Evolutionary conservation across 1,139 yeast species (phyloP).

Genomic region (Diutina neorugosa): DNA sequence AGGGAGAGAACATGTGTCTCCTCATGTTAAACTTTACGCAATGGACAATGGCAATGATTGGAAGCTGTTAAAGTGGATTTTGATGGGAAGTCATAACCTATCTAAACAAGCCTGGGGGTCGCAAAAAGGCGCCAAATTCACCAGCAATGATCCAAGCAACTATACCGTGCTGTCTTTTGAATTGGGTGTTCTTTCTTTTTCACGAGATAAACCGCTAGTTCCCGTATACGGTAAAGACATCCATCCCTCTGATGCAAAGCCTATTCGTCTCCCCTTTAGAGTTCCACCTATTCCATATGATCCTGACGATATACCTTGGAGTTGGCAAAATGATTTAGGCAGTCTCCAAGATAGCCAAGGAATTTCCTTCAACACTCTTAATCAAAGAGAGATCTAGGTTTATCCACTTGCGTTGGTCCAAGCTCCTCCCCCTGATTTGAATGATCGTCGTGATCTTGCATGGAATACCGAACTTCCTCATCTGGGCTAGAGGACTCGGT

Average conservation of each 20-base stretch:
- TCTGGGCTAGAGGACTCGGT: background rate
- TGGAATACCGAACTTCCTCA: background rate
- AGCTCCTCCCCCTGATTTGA: constrained; percentile 9
- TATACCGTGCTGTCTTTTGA: constrained; percentile 36
- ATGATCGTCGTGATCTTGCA: constrained; percentile 11
- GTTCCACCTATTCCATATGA: constrained; percentile 35
- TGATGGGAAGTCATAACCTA: constrained; percentile 56
- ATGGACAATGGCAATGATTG: constrained; percentile 39
- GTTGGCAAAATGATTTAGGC: constrained; percentile 15
- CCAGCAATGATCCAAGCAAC: constrained; percentile 13
- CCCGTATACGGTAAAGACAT: constrained; percentile 32
- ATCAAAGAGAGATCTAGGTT: constrained; percentile 26
- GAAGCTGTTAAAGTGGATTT: constrained; percentile 42
- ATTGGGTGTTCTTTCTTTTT: constrained; percentile 37
- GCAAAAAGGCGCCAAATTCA: background rate
- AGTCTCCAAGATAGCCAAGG: constrained; percentile 14
- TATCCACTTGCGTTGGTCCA: constrained; percentile 26
- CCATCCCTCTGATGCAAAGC: constrained; percentile 11
- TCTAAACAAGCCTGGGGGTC: constrained; percentile 64
- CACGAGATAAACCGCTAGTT: constrained; percentile 13
- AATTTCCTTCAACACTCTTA: constrained; percentile 5
- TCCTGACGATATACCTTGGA: constrained; percentile 37
- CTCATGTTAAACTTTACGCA: constrained; percentile 28
- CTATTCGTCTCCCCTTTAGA: constrained; percentile 41
- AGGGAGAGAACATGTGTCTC: constrained; percentile 24